Percentiles rank a stretch among this genome's conserved stretches.
Evolutionary conservation across 306 rosid species (phyloP).

Genomic region (Lathyrus aphaca): DNA sequence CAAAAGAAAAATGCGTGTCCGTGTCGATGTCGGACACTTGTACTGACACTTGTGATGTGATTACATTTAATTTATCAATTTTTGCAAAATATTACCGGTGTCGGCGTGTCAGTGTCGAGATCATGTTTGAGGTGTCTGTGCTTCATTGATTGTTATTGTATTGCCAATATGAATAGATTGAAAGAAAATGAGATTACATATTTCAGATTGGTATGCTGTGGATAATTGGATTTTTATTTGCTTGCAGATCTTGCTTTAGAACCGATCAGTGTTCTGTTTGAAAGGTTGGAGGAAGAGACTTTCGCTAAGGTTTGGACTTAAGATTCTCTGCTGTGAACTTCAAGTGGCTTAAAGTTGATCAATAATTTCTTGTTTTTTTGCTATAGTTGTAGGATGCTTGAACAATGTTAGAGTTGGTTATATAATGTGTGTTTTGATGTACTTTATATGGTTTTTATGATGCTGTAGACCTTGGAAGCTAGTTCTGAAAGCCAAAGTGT

Average conservation of each 20-base stretch:
- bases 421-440: conserved; percentile 16
- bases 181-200: neutral
- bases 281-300: conserved; percentile 81
- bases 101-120: too few species aligned
- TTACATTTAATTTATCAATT: too few species aligned
- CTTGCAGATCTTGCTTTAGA: conserved; percentile 69
- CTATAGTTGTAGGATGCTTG: conserved; percentile 16
- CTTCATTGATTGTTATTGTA: too few species aligned
- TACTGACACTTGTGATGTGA: too few species aligned
- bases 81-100: too few species aligned
- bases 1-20: too few species aligned
- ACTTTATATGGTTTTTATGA: conserved; percentile 24
- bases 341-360: conserved; percentile 14
- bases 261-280: conserved; percentile 62
- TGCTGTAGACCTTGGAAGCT: conserved; percentile 67
- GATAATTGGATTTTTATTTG: conserved; percentile 5
- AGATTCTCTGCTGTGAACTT: conserved; percentile 30
- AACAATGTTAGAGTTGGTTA: conserved; percentile 19
- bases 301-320: conserved; percentile 67
- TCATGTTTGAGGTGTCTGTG: too few species aligned
- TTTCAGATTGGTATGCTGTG: conserved; percentile 19
- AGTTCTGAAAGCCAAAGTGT: conserved; percentile 60
- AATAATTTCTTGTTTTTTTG: conserved; percentile 14
- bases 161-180: conserved; percentile 7
- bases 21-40: too few species aligned